Percentiles rank a stretch among this genome's conserved stretches.
phyloP scores from a whole-genome alignment of 177 flowering plant species.

The Vitis hybrid region DNA sequence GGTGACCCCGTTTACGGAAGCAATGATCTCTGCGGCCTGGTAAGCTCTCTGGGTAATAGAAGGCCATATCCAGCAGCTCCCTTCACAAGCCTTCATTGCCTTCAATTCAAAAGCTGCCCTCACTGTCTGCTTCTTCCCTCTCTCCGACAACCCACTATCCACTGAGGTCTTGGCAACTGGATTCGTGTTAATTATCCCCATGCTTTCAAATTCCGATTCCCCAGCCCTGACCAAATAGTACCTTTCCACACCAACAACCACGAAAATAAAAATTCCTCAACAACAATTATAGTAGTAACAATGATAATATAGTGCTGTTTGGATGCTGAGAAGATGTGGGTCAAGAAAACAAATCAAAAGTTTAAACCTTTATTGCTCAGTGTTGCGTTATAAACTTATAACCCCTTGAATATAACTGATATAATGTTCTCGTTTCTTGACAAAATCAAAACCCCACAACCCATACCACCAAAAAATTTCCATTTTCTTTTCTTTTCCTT shows the following conservation, averaged over 20 bases:
- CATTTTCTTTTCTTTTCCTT: not conserved
- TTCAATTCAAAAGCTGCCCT: constrained; percentile 70
- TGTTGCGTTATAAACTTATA: too few relatives aligned
- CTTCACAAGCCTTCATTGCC: constrained; percentile 75
- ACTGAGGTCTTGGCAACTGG: constrained; percentile 92
- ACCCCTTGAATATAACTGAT: not conserved
- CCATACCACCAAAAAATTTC: not conserved
- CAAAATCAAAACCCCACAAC: not conserved
- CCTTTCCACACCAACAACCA: constrained; percentile 32
- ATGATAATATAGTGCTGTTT: not conserved
- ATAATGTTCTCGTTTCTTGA: not conserved
- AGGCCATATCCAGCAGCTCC: constrained; percentile 94
- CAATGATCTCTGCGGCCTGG: constrained; percentile 92
- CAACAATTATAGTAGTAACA: not conserved
- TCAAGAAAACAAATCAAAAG: too few relatives aligned
- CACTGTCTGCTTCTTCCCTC: constrained; percentile 71
- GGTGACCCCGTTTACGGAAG: constrained; percentile 53
- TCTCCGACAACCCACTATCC: constrained; percentile 77
- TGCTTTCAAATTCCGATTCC: constrained; percentile 79
- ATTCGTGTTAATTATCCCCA: constrained; percentile 83
- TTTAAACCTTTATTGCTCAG: too few relatives aligned
- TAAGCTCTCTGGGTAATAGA: constrained; percentile 96
- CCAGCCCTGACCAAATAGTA: constrained; percentile 91
- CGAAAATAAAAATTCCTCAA: not conserved
- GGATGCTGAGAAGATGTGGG: not conserved